Conservation (phyloP, 2,329 filamentous ascomycete species). For the Paraphoma chrysanthemicola region DNA sequence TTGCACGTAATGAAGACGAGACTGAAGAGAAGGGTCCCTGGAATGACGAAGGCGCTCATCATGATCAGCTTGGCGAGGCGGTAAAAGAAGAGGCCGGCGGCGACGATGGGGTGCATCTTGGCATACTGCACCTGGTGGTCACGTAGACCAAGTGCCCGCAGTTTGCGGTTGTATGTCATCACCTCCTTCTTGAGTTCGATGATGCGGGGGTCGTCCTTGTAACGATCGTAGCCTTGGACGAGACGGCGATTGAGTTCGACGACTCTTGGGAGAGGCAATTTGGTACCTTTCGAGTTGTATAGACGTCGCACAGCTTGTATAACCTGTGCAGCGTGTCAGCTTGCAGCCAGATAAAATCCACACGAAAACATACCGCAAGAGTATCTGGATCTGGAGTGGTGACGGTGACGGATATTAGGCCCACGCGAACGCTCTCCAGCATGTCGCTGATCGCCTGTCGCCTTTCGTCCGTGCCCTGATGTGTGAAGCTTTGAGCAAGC, state of each 20-base stretch:
- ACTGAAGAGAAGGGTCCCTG: constrained; percentile 85
- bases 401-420: constrained; percentile 86
- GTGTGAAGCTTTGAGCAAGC: constrained; percentile 85
- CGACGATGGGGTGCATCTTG: constrained; percentile 77
- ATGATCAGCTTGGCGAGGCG: constrained; percentile 78
- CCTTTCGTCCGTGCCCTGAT: constrained; percentile 69
- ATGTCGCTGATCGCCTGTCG: constrained; percentile 86
- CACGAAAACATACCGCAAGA: constrained; percentile 68
- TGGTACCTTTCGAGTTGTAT: constrained; percentile 94
- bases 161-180: constrained; percentile 83
- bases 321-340: constrained; percentile 58
- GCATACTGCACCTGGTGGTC: constrained; percentile 96
- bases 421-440: constrained; percentile 85
- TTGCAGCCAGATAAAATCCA: not conserved
- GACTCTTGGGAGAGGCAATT: constrained; percentile 87
- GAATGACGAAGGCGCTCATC: constrained; percentile 81
- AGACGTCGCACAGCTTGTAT: constrained; percentile 92
- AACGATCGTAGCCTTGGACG: constrained; percentile 88
- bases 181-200: constrained; percentile 76
- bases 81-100: constrained; percentile 79
- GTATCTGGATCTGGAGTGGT: constrained; percentile 95
- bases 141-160: constrained; percentile 83
- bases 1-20: constrained; percentile 48
- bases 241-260: constrained; percentile 93
- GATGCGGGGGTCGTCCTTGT: constrained; percentile 89